phyloP scores from a whole-genome alignment of 2,329 filamentous ascomycete genomes.

The Ustilaginoidea virens region DNA sequence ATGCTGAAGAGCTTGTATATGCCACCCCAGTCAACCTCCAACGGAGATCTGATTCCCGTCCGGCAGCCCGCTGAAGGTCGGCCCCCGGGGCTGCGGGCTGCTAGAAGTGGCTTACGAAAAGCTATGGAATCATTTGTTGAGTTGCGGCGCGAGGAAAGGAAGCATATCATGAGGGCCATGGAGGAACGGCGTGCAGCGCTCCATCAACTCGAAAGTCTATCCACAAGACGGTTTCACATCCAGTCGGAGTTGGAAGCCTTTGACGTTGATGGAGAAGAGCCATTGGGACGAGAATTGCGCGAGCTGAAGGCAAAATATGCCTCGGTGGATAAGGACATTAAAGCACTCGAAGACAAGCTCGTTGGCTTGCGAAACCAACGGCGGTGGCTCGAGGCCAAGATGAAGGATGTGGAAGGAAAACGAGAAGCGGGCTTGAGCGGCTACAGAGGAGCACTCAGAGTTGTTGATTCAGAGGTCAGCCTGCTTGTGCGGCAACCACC shows the following conservation, averaged over 20 bases:
- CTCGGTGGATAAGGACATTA: slow-evolving; percentile 45
- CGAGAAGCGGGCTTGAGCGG: slow-evolving; percentile 58
- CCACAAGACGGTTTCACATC: slow-evolving; percentile 33
- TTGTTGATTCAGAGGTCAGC: slow-evolving; percentile 47
- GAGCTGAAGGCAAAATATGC: slow-evolving; percentile 40
- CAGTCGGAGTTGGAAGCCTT: slow-evolving; percentile 35
- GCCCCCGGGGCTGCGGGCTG: slow-evolving; percentile 41
- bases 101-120: slow-evolving; percentile 47
- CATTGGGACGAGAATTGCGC: slow-evolving; percentile 44
- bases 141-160: slow-evolving; percentile 54
- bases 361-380: slow-evolving; percentile 43
- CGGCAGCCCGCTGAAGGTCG: slow-evolving; percentile 35
- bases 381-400: slow-evolving; percentile 40
- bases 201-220: slow-evolving; percentile 37
- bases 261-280: slow-evolving; percentile 38
- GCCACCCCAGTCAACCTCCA: slow-evolving; percentile 19
- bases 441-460: slow-evolving; percentile 49
- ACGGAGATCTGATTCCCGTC: slow-evolving; percentile 42
- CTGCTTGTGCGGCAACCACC: slow-evolving; percentile 44
- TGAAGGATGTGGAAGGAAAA: slow-evolving; percentile 47
- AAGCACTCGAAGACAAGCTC: slow-evolving; percentile 48
- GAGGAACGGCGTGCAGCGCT: slow-evolving; percentile 41
- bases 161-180: slow-evolving; percentile 40
- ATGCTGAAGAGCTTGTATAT: slow-evolving; percentile 27
- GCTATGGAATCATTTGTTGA: slow-evolving; percentile 48